Evolutionary conservation across 2,329 filamentous ascomycete species (phyloP), one percentile per base, ranked within the genome.

Genomic region (Karstenula rhodostoma): DNA sequence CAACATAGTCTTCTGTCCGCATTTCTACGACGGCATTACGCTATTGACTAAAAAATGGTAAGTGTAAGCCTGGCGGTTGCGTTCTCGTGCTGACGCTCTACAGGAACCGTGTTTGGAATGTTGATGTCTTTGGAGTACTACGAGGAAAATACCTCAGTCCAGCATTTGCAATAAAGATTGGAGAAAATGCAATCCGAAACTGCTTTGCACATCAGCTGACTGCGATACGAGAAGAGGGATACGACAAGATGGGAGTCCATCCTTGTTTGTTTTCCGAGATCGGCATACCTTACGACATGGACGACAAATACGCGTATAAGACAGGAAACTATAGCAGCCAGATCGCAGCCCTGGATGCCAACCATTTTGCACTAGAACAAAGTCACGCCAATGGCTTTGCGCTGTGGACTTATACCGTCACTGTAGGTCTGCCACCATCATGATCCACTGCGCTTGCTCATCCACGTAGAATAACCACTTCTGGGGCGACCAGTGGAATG

Each of bases 231-330:
- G 85, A 96, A 66, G 95, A 99, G 78, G 96, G 94, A 0, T 80
- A 90, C n/a, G 90, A 96, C 57, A 89, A 93, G 60, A 92, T 93
- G 83, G 95, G 95, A 22, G 88, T 91, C 23, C 94, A 96, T 69
- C 95, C 95, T 0, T 93, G 93, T 68, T 80, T 99, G 4, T 88
- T 97, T 77, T 96, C 93, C 0, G 95, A 99, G 75, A 98, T 98
- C 71, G 95, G 95, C 8, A 97, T 99, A 60, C 95, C 95, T 0
- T 99, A 97, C 74, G 95, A 99, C 74, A 98, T 99, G 96, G 94
- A 99, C 73, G 89, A 97, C 67, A 94, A 97, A 78, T 85, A 95
- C 72, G 95, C 95, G 0, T 99, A 99, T 80, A 92, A 93, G 79
- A 97, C 93, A 6, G 95, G 96, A 8, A 92, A 99, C 77, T 99